Conservation (phyloP, 2,329 filamentous ascomycete genomes). For the Neonectria hederae region DNA sequence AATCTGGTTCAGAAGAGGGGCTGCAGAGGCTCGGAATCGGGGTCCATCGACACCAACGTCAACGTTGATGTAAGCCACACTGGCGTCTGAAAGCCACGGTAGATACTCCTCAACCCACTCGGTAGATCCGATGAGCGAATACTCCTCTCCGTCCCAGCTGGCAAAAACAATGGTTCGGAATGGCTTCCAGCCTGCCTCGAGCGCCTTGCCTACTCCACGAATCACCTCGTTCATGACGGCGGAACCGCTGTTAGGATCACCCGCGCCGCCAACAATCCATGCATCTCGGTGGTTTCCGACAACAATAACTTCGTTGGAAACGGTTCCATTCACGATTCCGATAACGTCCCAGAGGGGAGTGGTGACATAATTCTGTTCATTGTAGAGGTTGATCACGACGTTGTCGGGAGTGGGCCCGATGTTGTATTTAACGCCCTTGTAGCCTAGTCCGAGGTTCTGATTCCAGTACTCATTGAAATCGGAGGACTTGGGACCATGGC, state of each 20-base stretch:
- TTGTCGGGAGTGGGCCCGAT: constrained; percentile 82
- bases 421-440: constrained; percentile 86
- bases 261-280: constrained; percentile 87
- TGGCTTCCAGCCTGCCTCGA: constrained; percentile 68
- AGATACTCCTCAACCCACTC: constrained; percentile 94
- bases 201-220: constrained; percentile 75
- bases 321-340: constrained; percentile 87
- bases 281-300: constrained; percentile 94
- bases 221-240: constrained; percentile 83
- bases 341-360: constrained; percentile 93
- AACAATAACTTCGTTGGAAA: constrained; percentile 85
- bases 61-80: constrained; percentile 86
- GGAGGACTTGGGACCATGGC: constrained; percentile 80
- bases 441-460: constrained; percentile 74
- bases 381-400: constrained; percentile 76
- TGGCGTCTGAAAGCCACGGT: constrained; percentile 78
- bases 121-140: constrained; percentile 85
- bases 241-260: constrained; percentile 84
- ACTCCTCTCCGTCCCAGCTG: constrained; percentile 85
- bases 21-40: constrained; percentile 71
- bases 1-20: constrained; percentile 79
- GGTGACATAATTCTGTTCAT: constrained; percentile 82
- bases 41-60: constrained; percentile 77
- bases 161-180: constrained; percentile 91
- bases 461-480: constrained; percentile 79